A percentile compares a stretch with the other conserved stretches of the same genome.
phyloP scores from a whole-genome alignment of 2,329 filamentous ascomycete species.

The Cryphonectria japonica region DNA sequence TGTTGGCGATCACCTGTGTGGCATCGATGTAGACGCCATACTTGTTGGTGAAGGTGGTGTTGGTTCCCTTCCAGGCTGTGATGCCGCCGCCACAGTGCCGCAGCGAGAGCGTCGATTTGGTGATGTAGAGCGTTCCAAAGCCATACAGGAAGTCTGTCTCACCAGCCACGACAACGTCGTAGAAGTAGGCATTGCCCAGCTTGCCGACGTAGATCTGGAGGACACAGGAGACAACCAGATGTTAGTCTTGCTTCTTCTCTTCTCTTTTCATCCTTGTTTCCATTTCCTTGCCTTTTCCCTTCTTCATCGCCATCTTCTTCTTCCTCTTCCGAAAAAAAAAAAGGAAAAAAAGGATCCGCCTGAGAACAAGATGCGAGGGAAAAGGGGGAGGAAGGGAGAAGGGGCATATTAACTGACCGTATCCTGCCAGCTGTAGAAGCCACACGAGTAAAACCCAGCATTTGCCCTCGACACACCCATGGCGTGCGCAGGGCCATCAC shows the following conservation, averaged over 20 bases:
- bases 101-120: conserved; percentile 56
- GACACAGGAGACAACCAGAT: not conserved
- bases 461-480: conserved; percentile 66
- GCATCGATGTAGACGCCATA: conserved; percentile 68
- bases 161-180: conserved; percentile 62
- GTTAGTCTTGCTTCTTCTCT: not conserved
- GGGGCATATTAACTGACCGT: conserved; percentile 47
- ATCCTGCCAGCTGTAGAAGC: conserved; percentile 70
- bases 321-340: too few species aligned
- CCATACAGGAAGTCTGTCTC: conserved; percentile 72
- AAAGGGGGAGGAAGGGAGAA: not conserved
- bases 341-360: not conserved
- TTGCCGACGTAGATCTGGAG: conserved; percentile 65
- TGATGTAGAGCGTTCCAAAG: conserved; percentile 67
- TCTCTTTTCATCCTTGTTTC: too few species aligned
- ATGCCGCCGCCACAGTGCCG: conserved; percentile 68
- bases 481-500: conserved; percentile 62
- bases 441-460: conserved; percentile 68
- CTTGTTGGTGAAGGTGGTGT: conserved; percentile 68
- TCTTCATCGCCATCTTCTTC: too few species aligned
- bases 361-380: too few species aligned
- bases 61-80: conserved; percentile 69
- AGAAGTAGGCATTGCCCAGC: conserved; percentile 67
- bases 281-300: not conserved
- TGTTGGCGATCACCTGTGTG: conserved; percentile 58